A percentile compares a stretch with the other conserved stretches of the same genome.
These are phyloP conservation scores for Elsinoe arachidis DNA, from an alignment of 2,329 filamentous ascomycete genomes.

Conservation along the genomic window DNA sequence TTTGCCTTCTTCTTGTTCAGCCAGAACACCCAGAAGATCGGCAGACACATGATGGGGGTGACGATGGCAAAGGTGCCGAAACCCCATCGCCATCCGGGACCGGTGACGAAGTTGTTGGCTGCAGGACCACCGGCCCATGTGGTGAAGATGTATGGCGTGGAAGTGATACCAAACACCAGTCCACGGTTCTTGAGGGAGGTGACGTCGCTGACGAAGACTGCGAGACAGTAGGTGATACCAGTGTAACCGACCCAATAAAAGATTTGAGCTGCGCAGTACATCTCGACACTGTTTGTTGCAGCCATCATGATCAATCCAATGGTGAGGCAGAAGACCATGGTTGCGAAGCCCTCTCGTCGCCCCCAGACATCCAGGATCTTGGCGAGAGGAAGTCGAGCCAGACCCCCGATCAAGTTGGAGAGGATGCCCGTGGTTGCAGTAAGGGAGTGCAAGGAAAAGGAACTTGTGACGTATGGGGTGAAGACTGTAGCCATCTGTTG, in stretches of 20 bases:
- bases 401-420: conserved; percentile 19
- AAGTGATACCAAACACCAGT: conserved; percentile 25
- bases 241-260: conserved; percentile 21
- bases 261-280: conserved; percentile 19
- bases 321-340: conserved; percentile 16
- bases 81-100: conserved; percentile 24
- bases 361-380: conserved; percentile 19
- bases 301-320: conserved; percentile 20
- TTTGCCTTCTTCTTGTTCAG: conserved; percentile 23
- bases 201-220: conserved; percentile 19
- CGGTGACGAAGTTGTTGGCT: conserved; percentile 14
- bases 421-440: conserved; percentile 26
- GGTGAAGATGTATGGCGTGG: conserved; percentile 28
- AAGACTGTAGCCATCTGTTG: conserved; percentile 35
- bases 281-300: conserved; percentile 16
- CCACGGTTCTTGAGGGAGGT: conserved; percentile 24
- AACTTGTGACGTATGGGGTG: conserved; percentile 34
- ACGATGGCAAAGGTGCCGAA: conserved; percentile 27
- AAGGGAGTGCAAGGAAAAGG: conserved; percentile 28
- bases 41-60: conserved; percentile 22
- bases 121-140: conserved; percentile 21
- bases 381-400: conserved; percentile 16
- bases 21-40: conserved; percentile 23
- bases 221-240: conserved; percentile 16
- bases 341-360: conserved; percentile 17